Evolutionary conservation across 148 eudicot species (phyloP).

Genomic region (Cornus suecica): DNA sequence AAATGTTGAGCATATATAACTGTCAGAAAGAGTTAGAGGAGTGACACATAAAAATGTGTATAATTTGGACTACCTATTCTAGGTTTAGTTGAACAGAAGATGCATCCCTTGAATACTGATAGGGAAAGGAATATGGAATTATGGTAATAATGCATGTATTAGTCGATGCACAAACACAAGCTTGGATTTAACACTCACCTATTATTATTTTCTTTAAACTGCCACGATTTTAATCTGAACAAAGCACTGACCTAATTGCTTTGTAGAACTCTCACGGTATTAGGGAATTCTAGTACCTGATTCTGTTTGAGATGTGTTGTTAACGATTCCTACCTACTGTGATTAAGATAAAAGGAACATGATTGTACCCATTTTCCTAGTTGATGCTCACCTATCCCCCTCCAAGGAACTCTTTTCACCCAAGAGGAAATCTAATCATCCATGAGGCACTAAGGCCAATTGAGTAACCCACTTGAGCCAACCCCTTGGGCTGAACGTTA

Average conservation of each 20-base stretch:
- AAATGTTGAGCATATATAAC: too few species aligned
- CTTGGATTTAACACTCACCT: neutral
- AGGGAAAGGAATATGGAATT: neutral
- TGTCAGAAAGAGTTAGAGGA: too few species aligned
- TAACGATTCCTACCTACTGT: neutral
- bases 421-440: too few species aligned
- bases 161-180: neutral
- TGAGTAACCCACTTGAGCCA: too few species aligned
- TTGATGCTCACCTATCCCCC: too few species aligned
- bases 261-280: neutral
- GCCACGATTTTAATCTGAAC: neutral
- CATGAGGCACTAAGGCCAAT: too few species aligned
- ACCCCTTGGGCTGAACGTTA: too few species aligned
- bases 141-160: neutral
- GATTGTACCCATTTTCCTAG: too few species aligned
- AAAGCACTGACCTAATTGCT: neutral
- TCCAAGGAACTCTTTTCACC: too few species aligned
- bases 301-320: neutral
- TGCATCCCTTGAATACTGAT: neutral
- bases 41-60: too few species aligned
- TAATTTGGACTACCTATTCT: neutral
- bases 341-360: neutral
- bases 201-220: neutral
- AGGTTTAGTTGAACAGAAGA: neutral
- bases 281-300: conserved; percentile 8